Evolutionary conservation across 768 basidiomycete species (phyloP), one percentile per base, ranked within the genome.

Genomic region (Termitomyces sp.): DNA sequence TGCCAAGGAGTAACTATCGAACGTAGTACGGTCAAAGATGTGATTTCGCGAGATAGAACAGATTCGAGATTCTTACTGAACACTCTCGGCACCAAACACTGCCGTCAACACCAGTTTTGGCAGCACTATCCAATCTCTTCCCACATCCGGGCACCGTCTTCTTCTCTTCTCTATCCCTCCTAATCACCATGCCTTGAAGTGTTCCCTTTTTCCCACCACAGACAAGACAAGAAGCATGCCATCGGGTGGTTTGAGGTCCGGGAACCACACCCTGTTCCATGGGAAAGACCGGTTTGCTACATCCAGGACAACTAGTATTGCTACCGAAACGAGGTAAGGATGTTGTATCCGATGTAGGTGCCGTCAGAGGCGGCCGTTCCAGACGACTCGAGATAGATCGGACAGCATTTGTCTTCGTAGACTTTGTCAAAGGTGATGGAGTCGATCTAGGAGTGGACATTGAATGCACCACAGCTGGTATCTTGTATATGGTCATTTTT

Each of bases 191-290:
- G 12, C 65, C 63, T 8, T 73, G 71, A 3, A 67, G 60, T 0
- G 71, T 67, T 53, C 72, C 74, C 67, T 81, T 87, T 68, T 83
- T 89, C 0, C 92, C 92, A 1, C 92, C 92, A 65, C 92, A 94
- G 6, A 91, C 78, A 49, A 94, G 77, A 69, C 92, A 94, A 39
- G 78, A 66, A 7, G 79, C 76, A 68, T 94, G 92, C 92, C 92
- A 94, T 60, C 82, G 80, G 32, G 86, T 85, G 36, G 88, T 88
- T 59, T 89, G 86, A 24, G 92, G 92, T 5, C 92, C 92, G 27
- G 90, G 86, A 39, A 94, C 87, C 31, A 93, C 90, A 9, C 92
- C 92, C 57, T 82, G 77, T 65, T 93, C 92, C 90, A 94, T 92
- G 1, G 82, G 82, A 16, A 88, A 89, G 13, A 93, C 92, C 0